Conservation (phyloP, 148 eudicot genomes). For the Talinum fruticosum region DNA sequence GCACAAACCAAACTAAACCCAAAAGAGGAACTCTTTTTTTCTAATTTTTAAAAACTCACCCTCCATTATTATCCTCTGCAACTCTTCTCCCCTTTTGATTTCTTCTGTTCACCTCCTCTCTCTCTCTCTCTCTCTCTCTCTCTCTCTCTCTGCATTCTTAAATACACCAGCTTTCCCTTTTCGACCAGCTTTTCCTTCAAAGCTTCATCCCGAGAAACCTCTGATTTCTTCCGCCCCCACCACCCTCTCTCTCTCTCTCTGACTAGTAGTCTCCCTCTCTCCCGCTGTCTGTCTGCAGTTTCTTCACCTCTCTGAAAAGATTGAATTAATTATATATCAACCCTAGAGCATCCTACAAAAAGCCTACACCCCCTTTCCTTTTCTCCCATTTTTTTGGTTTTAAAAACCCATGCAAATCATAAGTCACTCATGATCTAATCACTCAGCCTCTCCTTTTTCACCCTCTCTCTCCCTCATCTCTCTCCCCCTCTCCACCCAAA, state of each 20-base stretch:
- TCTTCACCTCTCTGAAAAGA: neutral
- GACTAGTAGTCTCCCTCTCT: neutral
- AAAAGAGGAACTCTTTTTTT: too few species aligned
- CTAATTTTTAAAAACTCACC: neutral
- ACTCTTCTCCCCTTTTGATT: neutral
- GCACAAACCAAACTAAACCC: neutral
- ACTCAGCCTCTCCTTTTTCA: neutral
- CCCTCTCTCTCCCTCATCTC: conserved; percentile 8
- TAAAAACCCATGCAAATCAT: conserved; percentile 66
- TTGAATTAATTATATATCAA: conserved; percentile 19
- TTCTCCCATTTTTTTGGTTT: conserved; percentile 19
- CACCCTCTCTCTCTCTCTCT: conserved; percentile 5
- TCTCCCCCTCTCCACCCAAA: neutral
- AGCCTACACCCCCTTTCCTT: conserved; percentile 22
- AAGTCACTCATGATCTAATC: conserved; percentile 80
- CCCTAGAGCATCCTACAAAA: conserved; percentile 30
- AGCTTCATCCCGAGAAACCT: conserved; percentile 25
- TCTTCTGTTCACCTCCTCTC: too few species aligned
- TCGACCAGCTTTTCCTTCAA: conserved; percentile 34
- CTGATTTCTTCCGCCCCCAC: neutral
- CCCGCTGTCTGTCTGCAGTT: conserved; percentile 12
- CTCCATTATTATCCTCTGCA: conserved; percentile 9
- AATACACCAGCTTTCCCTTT: conserved; percentile 35
- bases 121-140: too few species aligned
- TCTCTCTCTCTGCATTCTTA: conserved; percentile 20